Evolutionary conservation across 805 yeast genomes (phyloP).

Genomic region (Saccharomyces jurei): DNA sequence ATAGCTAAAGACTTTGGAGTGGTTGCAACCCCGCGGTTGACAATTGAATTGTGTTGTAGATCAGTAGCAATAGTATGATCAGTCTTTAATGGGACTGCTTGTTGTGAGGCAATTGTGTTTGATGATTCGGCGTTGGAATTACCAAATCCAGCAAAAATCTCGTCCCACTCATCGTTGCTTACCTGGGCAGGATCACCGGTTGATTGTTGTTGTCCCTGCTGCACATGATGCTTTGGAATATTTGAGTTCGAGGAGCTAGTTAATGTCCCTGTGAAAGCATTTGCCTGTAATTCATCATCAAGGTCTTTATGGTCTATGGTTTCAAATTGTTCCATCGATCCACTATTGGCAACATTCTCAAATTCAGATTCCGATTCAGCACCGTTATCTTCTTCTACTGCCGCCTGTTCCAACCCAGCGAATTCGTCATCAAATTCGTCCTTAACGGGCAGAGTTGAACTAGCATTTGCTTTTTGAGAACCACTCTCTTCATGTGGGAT

Average conservation of each 20-base stretch:
- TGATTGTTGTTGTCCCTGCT: slow-evolving; percentile 4
- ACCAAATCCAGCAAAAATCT: slow-evolving; percentile 83
- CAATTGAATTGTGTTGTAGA: slow-evolving; percentile 4
- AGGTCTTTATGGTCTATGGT: slow-evolving; percentile 20
- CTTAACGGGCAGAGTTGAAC: slow-evolving; percentile 7
- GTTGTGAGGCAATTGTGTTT: slow-evolving; percentile 4
- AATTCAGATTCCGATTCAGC: slow-evolving; percentile 10
- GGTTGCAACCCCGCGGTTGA: slow-evolving; percentile 32
- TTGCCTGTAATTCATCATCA: slow-evolving; percentile 19
- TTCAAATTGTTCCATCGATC: slow-evolving; percentile 21
- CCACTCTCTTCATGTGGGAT: background rate
- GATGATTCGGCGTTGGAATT: slow-evolving; percentile 28
- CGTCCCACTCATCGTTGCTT: slow-evolving; percentile 83
- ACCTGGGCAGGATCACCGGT: slow-evolving; percentile 8
- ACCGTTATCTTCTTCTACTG: slow-evolving; percentile 31
- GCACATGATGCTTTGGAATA: slow-evolving; percentile 1
- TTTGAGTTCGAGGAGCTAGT: slow-evolving; percentile 2
- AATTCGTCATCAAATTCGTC: slow-evolving; percentile 37
- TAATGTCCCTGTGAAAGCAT: slow-evolving; percentile 17
- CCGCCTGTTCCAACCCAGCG: slow-evolving; percentile 38
- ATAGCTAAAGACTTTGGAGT: slow-evolving; percentile 51
- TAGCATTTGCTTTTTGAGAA: background rate
- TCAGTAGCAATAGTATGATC: slow-evolving; percentile 3
- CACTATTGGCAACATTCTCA: slow-evolving; percentile 16
- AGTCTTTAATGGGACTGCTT: slow-evolving; percentile 3